A percentile compares a stretch with the other conserved stretches of the same genome.
Evolutionary conservation across 2,329 filamentous ascomycete genomes (phyloP).

Genomic region (Alternaria metachromatica): DNA sequence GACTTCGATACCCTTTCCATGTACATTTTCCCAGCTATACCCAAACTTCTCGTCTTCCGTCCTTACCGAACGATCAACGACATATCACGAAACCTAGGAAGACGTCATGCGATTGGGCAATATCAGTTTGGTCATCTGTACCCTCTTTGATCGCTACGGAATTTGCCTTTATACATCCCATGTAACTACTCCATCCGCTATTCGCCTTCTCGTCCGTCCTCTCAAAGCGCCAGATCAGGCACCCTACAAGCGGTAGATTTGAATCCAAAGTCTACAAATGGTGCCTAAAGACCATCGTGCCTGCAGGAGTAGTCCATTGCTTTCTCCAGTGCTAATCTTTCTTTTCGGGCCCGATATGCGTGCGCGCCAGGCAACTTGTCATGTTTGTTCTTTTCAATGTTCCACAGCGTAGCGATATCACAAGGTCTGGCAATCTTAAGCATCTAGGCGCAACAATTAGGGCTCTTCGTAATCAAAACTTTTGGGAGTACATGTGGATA

Average conservation of each 20-base stretch:
- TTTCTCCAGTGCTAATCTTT: not conserved
- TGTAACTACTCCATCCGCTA: not conserved
- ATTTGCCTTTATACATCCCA: not conserved
- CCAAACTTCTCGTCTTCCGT: not conserved
- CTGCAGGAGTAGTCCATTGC: not conserved
- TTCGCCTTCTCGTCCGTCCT: not conserved
- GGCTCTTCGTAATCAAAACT: not conserved
- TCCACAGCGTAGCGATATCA: constrained; percentile 2
- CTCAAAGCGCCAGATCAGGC: not conserved
- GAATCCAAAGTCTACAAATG: not conserved
- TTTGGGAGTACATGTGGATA: not conserved
- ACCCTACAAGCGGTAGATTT: not conserved
- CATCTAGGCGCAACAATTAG: not conserved
- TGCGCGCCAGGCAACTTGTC: not conserved
- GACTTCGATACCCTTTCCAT: constrained; percentile 41
- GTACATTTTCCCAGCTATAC: constrained; percentile 23
- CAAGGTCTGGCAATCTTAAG: not conserved
- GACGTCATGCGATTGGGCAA: not conserved
- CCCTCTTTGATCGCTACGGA: not conserved
- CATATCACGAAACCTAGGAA: not conserved
- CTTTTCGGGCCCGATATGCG: not conserved
- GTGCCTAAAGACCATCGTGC: not conserved
- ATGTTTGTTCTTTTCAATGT: not conserved
- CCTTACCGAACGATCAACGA: not conserved
- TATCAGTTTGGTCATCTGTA: not conserved